Base-by-base conservation (phyloP, 164 flowering plant genomes). In the Aristolochia fimbriata region DNA sequence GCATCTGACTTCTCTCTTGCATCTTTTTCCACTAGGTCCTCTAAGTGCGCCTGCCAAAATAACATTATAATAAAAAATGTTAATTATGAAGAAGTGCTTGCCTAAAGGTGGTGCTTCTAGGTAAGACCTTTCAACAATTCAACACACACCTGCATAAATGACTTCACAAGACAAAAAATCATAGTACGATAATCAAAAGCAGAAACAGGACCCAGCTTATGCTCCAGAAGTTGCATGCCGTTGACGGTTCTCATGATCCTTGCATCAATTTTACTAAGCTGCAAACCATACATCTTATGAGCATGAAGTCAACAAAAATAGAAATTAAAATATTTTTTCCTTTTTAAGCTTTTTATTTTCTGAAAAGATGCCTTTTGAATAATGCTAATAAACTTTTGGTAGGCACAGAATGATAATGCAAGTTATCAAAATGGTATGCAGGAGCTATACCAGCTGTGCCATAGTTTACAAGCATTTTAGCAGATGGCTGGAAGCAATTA, bases 1-100 rank as follows among this genome's bases (percentile, higher is more conserved):
- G 99, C 97, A 78, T 94, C 99, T 70, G 99, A 91, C 73, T 87
- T 94, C 68, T 88, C 86, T 24, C 81, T 87, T 47, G 96, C 99
- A 81, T 91, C 86, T 75, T 81, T 91, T 65, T 88, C 96, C 15
- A 88, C 96, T 64, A 94, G 70, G 68, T 85, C 88, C 77, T 91
- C 99, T 74, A 94, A 73, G 65, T 75, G 88, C 65, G 87, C 81
- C 99, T 94, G 69, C 22, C 45, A 63, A 73, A 60, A 60, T 37
- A 37, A 37, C 43, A 37, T 37, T 37, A 37, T 37, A 0, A 37
- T 10, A 5, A 37, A 37, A 10, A 37, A 37, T 37, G 43, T 37
- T 37, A 37, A 37, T 3, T 10, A 37, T 37, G 43, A 37, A 37
- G 43, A 6, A 10, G 43, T 10, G 8, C 43, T 37, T 7, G 11